Base-by-base conservation (phyloP, 2,329 filamentous ascomycete species). In the Myriosclerotinia duriaeana region DNA sequence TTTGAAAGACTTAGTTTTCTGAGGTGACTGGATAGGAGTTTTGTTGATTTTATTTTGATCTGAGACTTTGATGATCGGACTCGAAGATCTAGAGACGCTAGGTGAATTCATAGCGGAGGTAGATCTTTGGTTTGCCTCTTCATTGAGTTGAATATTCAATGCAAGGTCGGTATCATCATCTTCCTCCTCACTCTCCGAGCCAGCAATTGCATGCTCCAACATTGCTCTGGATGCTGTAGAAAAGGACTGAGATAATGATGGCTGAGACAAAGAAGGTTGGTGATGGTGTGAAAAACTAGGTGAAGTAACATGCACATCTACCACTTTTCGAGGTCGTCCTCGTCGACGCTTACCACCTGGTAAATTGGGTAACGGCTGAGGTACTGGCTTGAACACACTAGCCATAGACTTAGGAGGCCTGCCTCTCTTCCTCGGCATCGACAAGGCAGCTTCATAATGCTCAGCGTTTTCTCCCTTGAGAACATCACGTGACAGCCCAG, bases 191-290 rank as follows among this genome's bases (percentile, higher is more conserved):
- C 53, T 62, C 8, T 68, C 64, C 8, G 54, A 38, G 34, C 65
- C 65, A 1, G 61, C 17, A 30, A 65, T n/a, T 52, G 62, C 67
- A 34, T 34, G 44, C n/a, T 71, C 67, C 15, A 55, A 63, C 14
- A 70, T 59, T 8, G 64, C 70, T n/a, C 67, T 67, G n/a, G 61
- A 60, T 36, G 72, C 69, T 7, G 60, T 72, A 42, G 71, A 64
- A 30, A 72, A 65, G 12, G 70, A 70, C n/a, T 67, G 70, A 15
- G 72, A 69, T 48, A 73, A 67, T 17, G 71, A 72, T 1, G 71
- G 72, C n/a, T 68, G 70, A 65, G 71, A 69, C 22, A 65, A 53
- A 40, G 66, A 66, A n/a, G 50, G 46, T 26, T 36, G 26, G 8
- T 48, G 40, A 46, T 46, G 48, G 15, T 60, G 53, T 26, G 52